Evolutionary conservation across 257 asterid species (phyloP).

Genomic region (Echites panduratus): DNA sequence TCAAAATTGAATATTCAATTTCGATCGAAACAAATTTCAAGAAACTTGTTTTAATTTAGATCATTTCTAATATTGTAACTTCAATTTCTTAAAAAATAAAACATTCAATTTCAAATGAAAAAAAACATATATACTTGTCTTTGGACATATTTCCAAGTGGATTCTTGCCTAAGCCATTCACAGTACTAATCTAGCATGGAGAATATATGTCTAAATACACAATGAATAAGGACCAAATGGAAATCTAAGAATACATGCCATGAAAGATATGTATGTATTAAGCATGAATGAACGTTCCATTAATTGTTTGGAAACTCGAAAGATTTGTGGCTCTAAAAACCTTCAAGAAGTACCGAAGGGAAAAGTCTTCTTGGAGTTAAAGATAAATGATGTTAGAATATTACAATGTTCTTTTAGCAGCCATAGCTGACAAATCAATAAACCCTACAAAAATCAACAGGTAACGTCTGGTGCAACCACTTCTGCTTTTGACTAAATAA

Average conservation of each 20-base stretch:
- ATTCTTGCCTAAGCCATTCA: background rate
- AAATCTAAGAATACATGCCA: too few relatives aligned
- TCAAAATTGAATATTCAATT: too few relatives aligned
- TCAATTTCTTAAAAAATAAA: too few relatives aligned
- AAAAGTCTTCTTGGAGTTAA: slow-evolving; percentile 13
- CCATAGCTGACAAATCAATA: slow-evolving; percentile 7
- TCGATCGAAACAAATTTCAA: too few relatives aligned
- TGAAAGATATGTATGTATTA: too few relatives aligned
- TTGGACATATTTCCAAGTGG: background rate
- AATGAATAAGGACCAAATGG: too few relatives aligned
- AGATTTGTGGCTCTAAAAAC: slow-evolving; percentile 5
- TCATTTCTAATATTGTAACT: too few relatives aligned
- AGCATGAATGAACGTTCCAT: background rate
- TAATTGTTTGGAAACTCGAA: slow-evolving; percentile 1
- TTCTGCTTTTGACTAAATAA: slow-evolving; percentile 13
- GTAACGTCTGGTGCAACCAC: slow-evolving; percentile 20
- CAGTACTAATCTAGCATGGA: too few relatives aligned
- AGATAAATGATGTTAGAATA: slow-evolving; percentile 7
- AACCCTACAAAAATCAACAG: slow-evolving; percentile 9
- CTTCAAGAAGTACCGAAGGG: background rate
- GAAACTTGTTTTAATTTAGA: too few relatives aligned
- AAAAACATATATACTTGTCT: too few relatives aligned
- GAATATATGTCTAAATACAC: too few relatives aligned
- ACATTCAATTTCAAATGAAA: too few relatives aligned
- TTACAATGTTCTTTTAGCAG: slow-evolving; percentile 6